These are phyloP conservation scores for Phytophthora macrochlamydospora DNA, from an alignment of 352 stramenopile genomes.

Conservation along the genomic window DNA sequence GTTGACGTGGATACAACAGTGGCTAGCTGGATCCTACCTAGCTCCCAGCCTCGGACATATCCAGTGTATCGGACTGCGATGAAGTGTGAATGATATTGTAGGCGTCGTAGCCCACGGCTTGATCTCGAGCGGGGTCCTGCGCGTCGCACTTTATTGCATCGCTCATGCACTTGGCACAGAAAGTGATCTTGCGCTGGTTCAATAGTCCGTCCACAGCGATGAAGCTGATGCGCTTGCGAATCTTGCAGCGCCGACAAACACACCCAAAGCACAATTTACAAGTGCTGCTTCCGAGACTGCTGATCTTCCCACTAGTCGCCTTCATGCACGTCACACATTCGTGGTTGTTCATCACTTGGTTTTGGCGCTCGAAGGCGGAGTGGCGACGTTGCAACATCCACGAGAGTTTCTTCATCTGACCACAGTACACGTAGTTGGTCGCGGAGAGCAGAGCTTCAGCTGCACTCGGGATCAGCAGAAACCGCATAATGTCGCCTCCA, in stretches of 20 bases:
- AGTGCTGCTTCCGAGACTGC: neutral
- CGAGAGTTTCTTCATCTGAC: slow-evolving; percentile 51
- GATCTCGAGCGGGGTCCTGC: slow-evolving; percentile 8
- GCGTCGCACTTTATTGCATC: slow-evolving; percentile 20
- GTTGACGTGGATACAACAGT: too few relatives aligned
- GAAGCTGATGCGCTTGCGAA: slow-evolving; percentile 33
- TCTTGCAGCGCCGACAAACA: slow-evolving; percentile 27
- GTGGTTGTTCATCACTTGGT: neutral
- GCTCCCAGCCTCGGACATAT: too few relatives aligned
- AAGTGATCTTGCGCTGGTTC: slow-evolving; percentile 39
- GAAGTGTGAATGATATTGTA: neutral
- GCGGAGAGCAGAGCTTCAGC: slow-evolving; percentile 29
- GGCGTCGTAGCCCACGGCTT: slow-evolving; percentile 9
- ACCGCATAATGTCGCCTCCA: slow-evolving; percentile 25
- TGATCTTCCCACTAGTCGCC: slow-evolving; percentile 4
- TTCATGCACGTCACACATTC: slow-evolving; percentile 21
- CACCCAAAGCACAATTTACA: slow-evolving; percentile 25
- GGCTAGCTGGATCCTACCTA: too few relatives aligned
- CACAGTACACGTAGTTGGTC: slow-evolving; percentile 38
- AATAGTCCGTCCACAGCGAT: slow-evolving; percentile 37
- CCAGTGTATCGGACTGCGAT: too few relatives aligned
- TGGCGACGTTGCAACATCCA: slow-evolving; percentile 27
- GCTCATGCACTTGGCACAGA: slow-evolving; percentile 44
- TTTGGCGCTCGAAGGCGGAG: neutral
- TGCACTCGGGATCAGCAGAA: slow-evolving; percentile 20